A percentile compares a stretch with the other conserved stretches of the same genome.
Conservation (phyloP, 192 early-diverging fungal genomes). For the Chytriomyces sp. region DNA sequence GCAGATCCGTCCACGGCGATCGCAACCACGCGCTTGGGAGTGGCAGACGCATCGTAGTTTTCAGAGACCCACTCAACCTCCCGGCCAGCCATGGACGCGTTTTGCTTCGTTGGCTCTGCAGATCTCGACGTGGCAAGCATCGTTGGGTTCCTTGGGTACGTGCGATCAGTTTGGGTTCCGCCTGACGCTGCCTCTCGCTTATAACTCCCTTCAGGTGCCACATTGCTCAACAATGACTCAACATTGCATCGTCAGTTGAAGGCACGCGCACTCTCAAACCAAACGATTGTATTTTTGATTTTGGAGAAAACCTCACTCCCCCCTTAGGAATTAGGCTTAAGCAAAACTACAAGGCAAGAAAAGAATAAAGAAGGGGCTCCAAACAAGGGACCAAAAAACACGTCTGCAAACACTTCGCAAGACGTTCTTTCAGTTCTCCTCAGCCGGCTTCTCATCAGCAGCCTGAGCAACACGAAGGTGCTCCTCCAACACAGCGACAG, state of each 20-base stretch:
- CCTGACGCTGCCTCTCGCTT: too few species aligned
- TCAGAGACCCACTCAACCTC: too few species aligned
- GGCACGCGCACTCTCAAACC: not conserved
- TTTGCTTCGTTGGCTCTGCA: not conserved
- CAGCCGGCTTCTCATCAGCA: conserved; percentile 7
- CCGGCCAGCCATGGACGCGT: too few species aligned
- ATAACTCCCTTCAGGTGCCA: not conserved
- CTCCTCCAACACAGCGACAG: conserved; percentile 79
- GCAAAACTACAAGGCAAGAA: not conserved
- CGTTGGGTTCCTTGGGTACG: not conserved
- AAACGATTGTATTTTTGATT: not conserved
- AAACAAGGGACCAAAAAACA: not conserved
- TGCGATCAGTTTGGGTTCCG: not conserved
- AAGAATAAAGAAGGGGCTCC: not conserved
- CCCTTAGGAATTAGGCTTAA: not conserved
- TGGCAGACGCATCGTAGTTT: too few species aligned
- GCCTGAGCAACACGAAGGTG: conserved; percentile 44
- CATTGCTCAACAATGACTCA: not conserved
- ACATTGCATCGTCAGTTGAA: not conserved
- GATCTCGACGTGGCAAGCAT: not conserved
- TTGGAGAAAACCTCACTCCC: not conserved
- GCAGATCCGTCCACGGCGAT: too few species aligned
- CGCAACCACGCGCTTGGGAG: too few species aligned
- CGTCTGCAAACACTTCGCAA: not conserved
- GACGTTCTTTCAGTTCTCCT: conserved; percentile 7